phyloP scores from a whole-genome alignment of 2,329 filamentous ascomycete genomes.

The Colletotrichum noveboracense region DNA sequence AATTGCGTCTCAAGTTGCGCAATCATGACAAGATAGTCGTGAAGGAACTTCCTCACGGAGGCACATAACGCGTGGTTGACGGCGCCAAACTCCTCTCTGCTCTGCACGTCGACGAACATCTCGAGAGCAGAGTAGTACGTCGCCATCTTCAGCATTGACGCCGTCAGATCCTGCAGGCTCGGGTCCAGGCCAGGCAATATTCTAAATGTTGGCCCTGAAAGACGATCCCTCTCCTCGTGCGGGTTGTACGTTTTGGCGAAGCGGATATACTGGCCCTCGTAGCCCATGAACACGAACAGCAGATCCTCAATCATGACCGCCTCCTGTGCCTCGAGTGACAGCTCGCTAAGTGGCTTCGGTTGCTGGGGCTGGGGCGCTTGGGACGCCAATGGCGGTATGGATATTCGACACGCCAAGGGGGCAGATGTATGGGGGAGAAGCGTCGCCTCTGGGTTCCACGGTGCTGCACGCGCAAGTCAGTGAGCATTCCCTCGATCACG shows the following conservation, averaged over 20 bases:
- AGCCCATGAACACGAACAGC: slow-evolving; percentile 96
- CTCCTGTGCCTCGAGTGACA: slow-evolving; percentile 85
- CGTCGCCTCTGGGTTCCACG: slow-evolving; percentile 82
- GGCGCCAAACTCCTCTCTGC: slow-evolving; percentile 87
- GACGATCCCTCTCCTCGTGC: slow-evolving; percentile 81
- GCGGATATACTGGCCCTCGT: slow-evolving; percentile 96
- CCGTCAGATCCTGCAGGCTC: slow-evolving; percentile 85
- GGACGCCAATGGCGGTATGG: slow-evolving; percentile 74
- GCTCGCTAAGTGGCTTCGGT: slow-evolving; percentile 69
- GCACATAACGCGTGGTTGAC: slow-evolving; percentile 97
- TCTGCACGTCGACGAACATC: slow-evolving; percentile 93
- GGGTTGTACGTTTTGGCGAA: slow-evolving; percentile 86
- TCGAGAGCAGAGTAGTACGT: slow-evolving; percentile 92
- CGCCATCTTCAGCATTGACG: slow-evolving; percentile 91
- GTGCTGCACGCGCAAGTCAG: slow-evolving; percentile 34
- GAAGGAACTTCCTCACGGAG: slow-evolving; percentile 88
- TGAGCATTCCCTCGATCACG: neutral
- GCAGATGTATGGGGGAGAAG: slow-evolving; percentile 71
- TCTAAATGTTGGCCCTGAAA: slow-evolving; percentile 82
- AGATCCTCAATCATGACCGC: slow-evolving; percentile 87
- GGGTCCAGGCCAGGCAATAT: slow-evolving; percentile 87
- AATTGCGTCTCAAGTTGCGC: slow-evolving; percentile 94
- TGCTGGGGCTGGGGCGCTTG: slow-evolving; percentile 73
- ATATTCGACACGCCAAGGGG: slow-evolving; percentile 72
- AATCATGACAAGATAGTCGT: slow-evolving; percentile 92